Percentiles rank a stretch among this genome's conserved stretches.
phyloP scores from a whole-genome alignment of 257 asterid species.

The Rubia yunnanensis region DNA sequence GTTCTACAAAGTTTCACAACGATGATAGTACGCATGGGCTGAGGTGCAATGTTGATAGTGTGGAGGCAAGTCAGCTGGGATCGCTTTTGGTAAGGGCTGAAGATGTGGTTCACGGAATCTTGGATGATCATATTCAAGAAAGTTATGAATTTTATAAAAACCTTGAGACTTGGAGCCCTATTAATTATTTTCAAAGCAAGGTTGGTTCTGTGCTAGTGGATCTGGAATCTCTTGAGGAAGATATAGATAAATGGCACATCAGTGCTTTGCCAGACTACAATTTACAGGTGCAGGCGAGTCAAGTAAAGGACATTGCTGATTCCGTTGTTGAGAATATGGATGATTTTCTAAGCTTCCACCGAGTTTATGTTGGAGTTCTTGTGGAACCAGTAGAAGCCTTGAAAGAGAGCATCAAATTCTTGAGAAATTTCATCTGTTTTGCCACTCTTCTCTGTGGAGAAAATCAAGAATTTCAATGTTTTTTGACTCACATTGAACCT shows the following conservation, averaged over 20 bases:
- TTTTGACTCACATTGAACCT: neutral
- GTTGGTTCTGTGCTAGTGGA: no score
- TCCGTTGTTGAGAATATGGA: neutral
- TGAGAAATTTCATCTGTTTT: neutral
- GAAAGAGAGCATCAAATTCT: neutral
- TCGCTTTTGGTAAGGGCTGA: neutral
- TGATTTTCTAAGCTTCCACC: neutral
- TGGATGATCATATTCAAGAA: no score
- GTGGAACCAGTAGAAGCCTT: neutral
- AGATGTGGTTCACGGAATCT: neutral
- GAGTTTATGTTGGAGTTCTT: no score
- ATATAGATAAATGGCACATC: no score
- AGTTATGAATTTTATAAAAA: no score
- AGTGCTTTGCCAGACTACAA: no score
- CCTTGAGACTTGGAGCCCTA: no score
- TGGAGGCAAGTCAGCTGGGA: neutral
- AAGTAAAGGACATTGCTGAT: neutral
- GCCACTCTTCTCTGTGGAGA: neutral
- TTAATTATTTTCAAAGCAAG: no score
- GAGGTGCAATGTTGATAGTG: neutral
- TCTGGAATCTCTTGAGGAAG: no score
- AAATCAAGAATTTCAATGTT: neutral
- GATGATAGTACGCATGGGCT: no score
- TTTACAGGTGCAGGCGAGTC: no score
- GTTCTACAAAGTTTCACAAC: neutral